Base-by-base conservation (phyloP, 2,329 filamentous ascomycete genomes). In the Trichoderma guizhouense region DNA sequence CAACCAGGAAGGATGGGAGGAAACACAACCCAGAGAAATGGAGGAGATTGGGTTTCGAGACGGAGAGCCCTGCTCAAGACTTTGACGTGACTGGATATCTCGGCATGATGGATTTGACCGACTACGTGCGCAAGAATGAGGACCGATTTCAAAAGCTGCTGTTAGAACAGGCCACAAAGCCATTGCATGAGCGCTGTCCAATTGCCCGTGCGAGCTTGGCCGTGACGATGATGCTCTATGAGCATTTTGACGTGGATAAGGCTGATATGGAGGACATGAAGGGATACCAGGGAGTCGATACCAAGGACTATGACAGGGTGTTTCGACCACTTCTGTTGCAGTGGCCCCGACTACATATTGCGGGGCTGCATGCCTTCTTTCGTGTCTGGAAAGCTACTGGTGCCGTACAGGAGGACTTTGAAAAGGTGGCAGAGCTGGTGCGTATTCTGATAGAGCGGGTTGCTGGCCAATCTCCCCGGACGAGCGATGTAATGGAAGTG, bases 81-180 rank as follows among this genome's bases (percentile, higher is more conserved):
- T 98, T 99, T 78, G 91, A 94, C 24, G 85, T 89, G 51, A 92
- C 93, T 32, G 96, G 96, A 0, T 98, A 95, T 79, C 82, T 99
- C 69, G 96, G 96, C 32, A 93, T 99, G 89, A 98, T 99, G 95
- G 96, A 99, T 80, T 82, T 99, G 77, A 93, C 94, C 2, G 95
- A 98, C 81, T 99, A 94, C 79, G 94, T 97, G 63, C 89, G 92
- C 78, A 97, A 94, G 79, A 91, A 97, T 78, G 94, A 97, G 80
- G 95, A 98, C 79, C 90, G 90, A 12, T 98, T 97, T 76, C 95
- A 97, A 79, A 98, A 97, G 82, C 86, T 97, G 76, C 83, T 99
- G 18, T 84, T 98, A 43, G 96, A 99, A 81, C 96, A 99, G 81
- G 92, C 93, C 4, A 90, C 91, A 7, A 90, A 90, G 77, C 88